Evolutionary conservation across 768 basidiomycete species (phyloP).

Genomic region (Thelephora ganbajun): DNA sequence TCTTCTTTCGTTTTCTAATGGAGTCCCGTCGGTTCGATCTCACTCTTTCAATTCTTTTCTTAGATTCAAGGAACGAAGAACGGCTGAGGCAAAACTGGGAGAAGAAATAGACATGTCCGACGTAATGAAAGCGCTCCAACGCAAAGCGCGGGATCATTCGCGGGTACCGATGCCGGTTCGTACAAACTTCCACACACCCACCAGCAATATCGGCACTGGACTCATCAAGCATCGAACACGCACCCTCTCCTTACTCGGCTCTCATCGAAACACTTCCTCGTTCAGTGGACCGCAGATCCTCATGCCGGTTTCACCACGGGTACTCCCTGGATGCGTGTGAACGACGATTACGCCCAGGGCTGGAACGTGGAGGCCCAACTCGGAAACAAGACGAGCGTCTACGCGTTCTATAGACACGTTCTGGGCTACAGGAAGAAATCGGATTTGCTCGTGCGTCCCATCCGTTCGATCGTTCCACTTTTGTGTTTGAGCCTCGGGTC

Average conservation of each 20-base stretch:
- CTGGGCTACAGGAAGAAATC: slow-evolving; percentile 38
- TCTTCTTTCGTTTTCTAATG: background rate
- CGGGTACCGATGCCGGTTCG: slow-evolving; percentile 55
- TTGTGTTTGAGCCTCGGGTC: background rate
- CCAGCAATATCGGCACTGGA: background rate
- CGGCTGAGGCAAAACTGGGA: slow-evolving; percentile 10
- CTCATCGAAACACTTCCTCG: background rate
- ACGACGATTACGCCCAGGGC: slow-evolving; percentile 41
- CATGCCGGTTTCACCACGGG: slow-evolving; percentile 56
- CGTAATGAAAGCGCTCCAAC: slow-evolving; percentile 38
- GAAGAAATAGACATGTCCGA: slow-evolving; percentile 47
- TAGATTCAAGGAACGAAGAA: slow-evolving; percentile 21
- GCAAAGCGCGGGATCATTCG: slow-evolving; percentile 59
- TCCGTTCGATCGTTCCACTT: background rate
- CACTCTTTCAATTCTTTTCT: background rate
- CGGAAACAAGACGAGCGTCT: slow-evolving; percentile 36
- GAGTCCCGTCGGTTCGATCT: background rate
- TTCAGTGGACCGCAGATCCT: slow-evolving; percentile 38
- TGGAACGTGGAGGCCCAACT: slow-evolving; percentile 45
- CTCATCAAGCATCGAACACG: background rate
- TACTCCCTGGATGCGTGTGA: slow-evolving; percentile 63
- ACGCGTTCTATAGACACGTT: slow-evolving; percentile 46
- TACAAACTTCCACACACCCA: background rate
- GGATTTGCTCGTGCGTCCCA: slow-evolving; percentile 33
- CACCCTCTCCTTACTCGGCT: background rate